Base-by-base conservation (phyloP, 140 eudicot genomes). In the Flaveria floridana region DNA sequence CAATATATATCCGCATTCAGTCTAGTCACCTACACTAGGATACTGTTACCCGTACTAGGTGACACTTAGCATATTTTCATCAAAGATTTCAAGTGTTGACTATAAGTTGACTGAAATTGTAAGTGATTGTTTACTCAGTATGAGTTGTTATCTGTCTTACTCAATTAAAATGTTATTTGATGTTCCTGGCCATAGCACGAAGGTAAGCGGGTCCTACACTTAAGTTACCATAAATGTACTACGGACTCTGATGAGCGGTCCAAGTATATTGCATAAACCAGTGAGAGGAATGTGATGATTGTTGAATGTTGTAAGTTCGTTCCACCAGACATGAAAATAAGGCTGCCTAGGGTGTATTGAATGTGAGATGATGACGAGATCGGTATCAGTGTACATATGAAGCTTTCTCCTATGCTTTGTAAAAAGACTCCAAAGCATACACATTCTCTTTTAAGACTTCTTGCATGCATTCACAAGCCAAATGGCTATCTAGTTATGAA, bases 291-390 rank as follows among this genome's bases (percentile, higher is more conserved):
- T 10, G 96, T 50, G 55, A 90, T 86, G 12, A 94, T 42, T 14
- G 99, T 93, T 7, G 97, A 85, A 57, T 90, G 97, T 52, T 93
- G 99, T 75, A 93, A 64, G 25, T 93, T 90, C 84, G 94, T 86
- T 16, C 96, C 97, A 1, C 99, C 99, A 0, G 99, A 91, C 5
- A 84, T 84, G 79, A 80, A 88, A 12, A 93, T 90, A 41, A 93
- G 83, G 52, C 97, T 97, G 0, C 99, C 99, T 0, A 91, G 90
- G 21, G 91, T 72, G 87, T 68, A 88, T 70, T 75, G 82, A 18
- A 88, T 86, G 86, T 89, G 96, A 65, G 84, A 65, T 19, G 96
- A 82, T 2, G 96, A 83, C 5, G 96, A 86, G 46, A 89, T 89
- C 1, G 98, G 96, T 13, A 90, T 79, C 11, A 90, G 85, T 7